These are phyloP conservation scores for Meripilus lineatus DNA, from an alignment of 1,284 basidiomycete genomes.

Conservation along the genomic window DNA sequence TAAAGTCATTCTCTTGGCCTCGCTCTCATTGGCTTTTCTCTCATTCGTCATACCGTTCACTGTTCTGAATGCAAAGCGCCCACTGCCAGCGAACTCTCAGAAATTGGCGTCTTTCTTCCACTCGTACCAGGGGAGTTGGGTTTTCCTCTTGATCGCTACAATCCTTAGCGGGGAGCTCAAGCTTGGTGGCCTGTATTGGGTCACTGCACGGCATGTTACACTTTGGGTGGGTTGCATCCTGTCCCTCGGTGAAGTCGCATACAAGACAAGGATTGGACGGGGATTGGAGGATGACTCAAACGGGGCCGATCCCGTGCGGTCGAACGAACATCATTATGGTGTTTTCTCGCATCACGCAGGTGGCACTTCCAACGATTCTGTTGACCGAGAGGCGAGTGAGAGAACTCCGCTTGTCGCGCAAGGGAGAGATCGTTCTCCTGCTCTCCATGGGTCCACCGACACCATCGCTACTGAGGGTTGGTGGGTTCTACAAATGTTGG, in stretches of 20 bases:
- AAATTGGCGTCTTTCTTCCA: constrained; percentile 21
- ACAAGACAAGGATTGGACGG: constrained; percentile 20
- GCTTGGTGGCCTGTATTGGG: constrained; percentile 30
- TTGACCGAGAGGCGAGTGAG: constrained; percentile 40
- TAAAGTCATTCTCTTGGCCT: constrained; percentile 9
- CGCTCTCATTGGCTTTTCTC: constrained; percentile 11
- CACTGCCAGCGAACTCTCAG: constrained; percentile 14
- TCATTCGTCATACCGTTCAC: constrained; percentile 8
- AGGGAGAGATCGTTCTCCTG: constrained; percentile 17
- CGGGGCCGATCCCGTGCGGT: constrained; percentile 10
- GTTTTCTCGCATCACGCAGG: constrained; percentile 14
- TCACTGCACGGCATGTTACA: constrained; percentile 48
- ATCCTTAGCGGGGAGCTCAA: constrained; percentile 18
- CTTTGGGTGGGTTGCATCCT: constrained; percentile 44
- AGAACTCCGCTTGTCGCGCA: constrained; percentile 46
- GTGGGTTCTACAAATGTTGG: constrained; percentile 61
- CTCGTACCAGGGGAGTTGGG: constrained; percentile 31
- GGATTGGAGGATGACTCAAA: neutral
- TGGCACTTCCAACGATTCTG: constrained; percentile 22
- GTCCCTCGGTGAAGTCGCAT: constrained; percentile 35
- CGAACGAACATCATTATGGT: constrained; percentile 11
- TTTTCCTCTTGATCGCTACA: constrained; percentile 28
- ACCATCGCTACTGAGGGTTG: constrained; percentile 32
- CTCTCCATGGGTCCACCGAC: constrained; percentile 3
- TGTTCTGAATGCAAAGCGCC: constrained; percentile 11